These are phyloP conservation scores for Paracoccidioides lutzii DNA, from an alignment of 2,329 filamentous ascomycete genomes.

Conservation along the genomic window DNA sequence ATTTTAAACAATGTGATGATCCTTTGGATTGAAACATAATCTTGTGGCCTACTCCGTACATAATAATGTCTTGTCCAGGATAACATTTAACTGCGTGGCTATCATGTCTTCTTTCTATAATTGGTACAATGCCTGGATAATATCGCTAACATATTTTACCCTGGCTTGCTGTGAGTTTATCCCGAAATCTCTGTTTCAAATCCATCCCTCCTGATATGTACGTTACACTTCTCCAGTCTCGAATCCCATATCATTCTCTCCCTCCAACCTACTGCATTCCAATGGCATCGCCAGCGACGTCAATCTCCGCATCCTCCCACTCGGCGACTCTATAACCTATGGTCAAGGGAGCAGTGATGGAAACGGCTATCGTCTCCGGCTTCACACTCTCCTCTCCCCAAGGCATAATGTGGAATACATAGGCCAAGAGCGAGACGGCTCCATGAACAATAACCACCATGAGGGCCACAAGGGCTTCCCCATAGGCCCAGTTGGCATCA, in stretches of 20 bases:
- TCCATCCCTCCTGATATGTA: background rate
- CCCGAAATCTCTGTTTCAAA: no score
- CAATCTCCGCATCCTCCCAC: slow-evolving; percentile 16
- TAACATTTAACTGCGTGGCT: no score
- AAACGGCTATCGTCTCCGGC: slow-evolving; percentile 26
- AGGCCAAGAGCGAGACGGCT: slow-evolving; percentile 7
- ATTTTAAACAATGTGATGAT: no score
- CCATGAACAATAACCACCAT: slow-evolving; percentile 19
- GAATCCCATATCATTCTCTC: background rate
- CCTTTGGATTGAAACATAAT: no score
- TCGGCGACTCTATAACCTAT: slow-evolving; percentile 22
- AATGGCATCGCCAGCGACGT: background rate
- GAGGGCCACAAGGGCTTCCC: slow-evolving; percentile 11
- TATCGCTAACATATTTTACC: background rate
- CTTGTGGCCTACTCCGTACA: no score
- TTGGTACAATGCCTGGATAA: background rate
- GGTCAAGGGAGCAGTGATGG: slow-evolving; percentile 17
- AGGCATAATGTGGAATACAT: slow-evolving; percentile 9
- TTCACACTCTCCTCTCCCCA: slow-evolving; percentile 16
- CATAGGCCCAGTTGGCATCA: slow-evolving; percentile 19
- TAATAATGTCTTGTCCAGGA: no score
- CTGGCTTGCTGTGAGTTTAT: background rate
- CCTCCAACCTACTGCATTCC: no score
- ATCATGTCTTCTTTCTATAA: background rate
- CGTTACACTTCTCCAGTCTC: background rate